These are phyloP conservation scores for Trichomonas tenax DNA, from an alignment of 208 protist species.

Conservation along the genomic window DNA sequence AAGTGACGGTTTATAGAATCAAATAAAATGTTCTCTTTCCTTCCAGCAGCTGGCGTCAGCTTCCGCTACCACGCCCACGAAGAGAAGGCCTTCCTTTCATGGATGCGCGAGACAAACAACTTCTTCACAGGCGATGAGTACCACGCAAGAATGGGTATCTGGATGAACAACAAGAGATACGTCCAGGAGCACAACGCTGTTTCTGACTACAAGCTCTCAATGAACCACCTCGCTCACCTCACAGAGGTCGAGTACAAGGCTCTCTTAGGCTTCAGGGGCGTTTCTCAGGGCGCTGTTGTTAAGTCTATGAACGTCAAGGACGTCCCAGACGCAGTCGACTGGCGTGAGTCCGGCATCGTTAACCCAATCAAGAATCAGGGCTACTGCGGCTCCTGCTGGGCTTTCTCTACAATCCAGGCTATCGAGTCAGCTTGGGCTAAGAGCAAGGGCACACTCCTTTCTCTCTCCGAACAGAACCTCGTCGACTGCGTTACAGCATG, in stretches of 20 bases:
- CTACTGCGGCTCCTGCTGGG: conserved; percentile 30
- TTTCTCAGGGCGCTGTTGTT: neutral
- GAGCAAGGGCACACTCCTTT: neutral
- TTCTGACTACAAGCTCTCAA: neutral
- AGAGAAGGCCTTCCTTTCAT: too few relatives aligned
- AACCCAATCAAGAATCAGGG: conserved; percentile 30
- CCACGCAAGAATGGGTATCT: neutral
- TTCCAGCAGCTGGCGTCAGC: too few relatives aligned
- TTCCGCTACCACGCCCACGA: too few relatives aligned
- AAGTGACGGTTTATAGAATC: too few relatives aligned
- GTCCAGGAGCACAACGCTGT: neutral
- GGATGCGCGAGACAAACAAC: too few relatives aligned
- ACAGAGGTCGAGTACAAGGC: neutral
- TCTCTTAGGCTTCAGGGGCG: neutral
- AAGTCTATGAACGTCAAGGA: neutral
- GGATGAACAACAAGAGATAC: neutral
- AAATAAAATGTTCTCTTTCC: too few relatives aligned
- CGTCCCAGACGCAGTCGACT: neutral
- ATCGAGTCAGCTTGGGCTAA: conserved; percentile 16
- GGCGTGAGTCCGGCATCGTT: conserved; percentile 23
- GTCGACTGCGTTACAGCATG: neutral
- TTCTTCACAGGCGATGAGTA: too few relatives aligned
- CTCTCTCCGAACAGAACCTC: conserved; percentile 27
- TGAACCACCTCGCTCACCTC: neutral
- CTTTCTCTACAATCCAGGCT: conserved; percentile 9